phyloP scores from a whole-genome alignment of 371 early-diverging fungal genomes.

The Syncephalastrum contaminatum region DNA sequence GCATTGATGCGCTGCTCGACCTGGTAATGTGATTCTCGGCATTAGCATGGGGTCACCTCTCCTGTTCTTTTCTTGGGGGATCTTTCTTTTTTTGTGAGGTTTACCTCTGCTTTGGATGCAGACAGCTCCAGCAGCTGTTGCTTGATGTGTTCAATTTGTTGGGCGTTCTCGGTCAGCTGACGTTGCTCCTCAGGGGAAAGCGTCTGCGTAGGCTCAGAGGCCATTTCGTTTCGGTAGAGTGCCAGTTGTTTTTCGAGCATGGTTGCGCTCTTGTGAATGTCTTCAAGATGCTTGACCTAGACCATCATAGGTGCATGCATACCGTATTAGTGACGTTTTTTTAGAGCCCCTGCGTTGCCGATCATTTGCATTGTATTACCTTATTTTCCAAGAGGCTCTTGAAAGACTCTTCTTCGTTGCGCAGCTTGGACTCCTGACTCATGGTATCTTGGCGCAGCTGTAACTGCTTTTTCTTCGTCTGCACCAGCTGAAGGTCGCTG shows the following conservation, averaged over 20 bases:
- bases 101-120: conserved; percentile 40
- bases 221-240: conserved; percentile 58
- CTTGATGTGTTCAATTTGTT: conserved; percentile 56
- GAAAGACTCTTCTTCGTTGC: conserved; percentile 55
- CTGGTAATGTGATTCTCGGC: conserved; percentile 24
- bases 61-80: neutral
- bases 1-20: conserved; percentile 62
- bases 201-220: conserved; percentile 48
- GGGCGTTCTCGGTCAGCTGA: conserved; percentile 45
- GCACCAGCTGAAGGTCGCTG: conserved; percentile 49
- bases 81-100: conserved; percentile 1
- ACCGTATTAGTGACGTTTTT: neutral
- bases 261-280: conserved; percentile 35
- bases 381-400: conserved; percentile 48
- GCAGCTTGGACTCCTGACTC: conserved; percentile 46
- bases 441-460: conserved; percentile 53
- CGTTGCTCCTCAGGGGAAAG: conserved; percentile 59
- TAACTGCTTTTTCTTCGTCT: conserved; percentile 49
- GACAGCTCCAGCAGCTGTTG: conserved; percentile 43
- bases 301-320: conserved; percentile 1
- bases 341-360: neutral
- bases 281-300: conserved; percentile 39
- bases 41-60: neutral
- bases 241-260: conserved; percentile 56
- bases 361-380: conserved; percentile 14